Conservation (phyloP, 208 protist species). For the Leishmania aethiopica region DNA sequence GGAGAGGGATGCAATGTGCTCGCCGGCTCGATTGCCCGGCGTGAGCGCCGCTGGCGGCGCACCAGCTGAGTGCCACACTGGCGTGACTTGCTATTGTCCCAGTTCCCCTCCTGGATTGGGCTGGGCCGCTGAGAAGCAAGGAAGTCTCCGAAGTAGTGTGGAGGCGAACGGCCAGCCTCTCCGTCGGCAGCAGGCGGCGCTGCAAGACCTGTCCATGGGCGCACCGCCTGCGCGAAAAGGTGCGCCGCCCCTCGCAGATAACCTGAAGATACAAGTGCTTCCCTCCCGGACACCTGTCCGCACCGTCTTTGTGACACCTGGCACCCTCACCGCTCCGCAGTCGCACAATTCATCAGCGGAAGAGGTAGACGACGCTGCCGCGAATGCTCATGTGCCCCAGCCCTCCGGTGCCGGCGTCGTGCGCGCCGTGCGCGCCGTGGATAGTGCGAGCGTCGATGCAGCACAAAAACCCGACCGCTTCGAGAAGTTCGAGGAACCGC, state of each 20-base stretch:
- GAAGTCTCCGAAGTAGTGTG: not conserved
- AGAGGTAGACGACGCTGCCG: not conserved
- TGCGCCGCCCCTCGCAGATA: not conserved
- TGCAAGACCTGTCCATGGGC: not conserved
- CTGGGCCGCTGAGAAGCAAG: not conserved
- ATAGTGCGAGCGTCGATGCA: too few relatives aligned
- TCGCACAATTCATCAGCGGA: not conserved
- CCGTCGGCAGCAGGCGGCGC: not conserved
- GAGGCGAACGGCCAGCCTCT: not conserved
- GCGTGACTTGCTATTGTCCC: not conserved
- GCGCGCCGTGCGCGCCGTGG: not conserved
- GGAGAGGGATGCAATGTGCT: not conserved
- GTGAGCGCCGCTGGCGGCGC: not conserved
- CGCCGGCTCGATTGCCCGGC: not conserved
- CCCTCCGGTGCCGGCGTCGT: too few relatives aligned
- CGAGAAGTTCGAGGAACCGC: conserved; percentile 26
- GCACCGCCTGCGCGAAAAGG: not conserved
- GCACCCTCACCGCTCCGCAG: not conserved
- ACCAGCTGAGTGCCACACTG: not conserved
- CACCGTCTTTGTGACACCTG: not conserved
- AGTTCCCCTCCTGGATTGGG: not conserved
- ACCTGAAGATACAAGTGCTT: not conserved
- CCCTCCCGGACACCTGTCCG: not conserved
- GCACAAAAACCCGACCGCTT: conserved; percentile 9
- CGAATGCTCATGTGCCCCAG: not conserved